Evolutionary conservation across 2,329 filamentous ascomycete species (phyloP), one percentile per base, ranked within the genome.

Genomic region (Byssothecium circinans): DNA sequence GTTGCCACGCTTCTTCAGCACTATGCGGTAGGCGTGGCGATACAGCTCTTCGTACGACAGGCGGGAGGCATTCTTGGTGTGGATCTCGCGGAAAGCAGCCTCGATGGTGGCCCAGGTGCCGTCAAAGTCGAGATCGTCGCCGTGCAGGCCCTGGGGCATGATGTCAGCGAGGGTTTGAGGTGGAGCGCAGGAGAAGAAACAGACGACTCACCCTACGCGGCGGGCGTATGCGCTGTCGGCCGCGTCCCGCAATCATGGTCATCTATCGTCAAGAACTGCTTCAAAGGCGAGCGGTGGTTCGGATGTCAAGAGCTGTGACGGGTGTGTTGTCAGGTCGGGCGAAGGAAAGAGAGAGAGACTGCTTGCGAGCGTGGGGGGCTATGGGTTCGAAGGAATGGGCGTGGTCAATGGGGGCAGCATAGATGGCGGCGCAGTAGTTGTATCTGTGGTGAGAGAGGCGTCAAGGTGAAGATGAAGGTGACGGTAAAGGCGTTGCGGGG

Each of bases 1-100:
- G 27, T 88, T 83, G 20, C 91, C 91, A 58, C 91, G 87, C 74
- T 92, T 95, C 72, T 87, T 88, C 29, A 96, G 75, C 1, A 97
- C 92, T 17, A 97, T 89, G 69, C 94, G 92, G 74, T 99, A 99
- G 4, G 90, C 89, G 45, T 88, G 88, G 48, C 94, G 87, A 74
- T 99, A 99, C 1, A 99, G 82, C 64, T 95, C 88, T 71, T 99
- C 94, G 75, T 96, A 99, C 1, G 91, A 96, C 2, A 99, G 82
- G 14, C 81, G 80, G 8, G 91, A 95, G 50, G 91, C 91, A 68
- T 95, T 94, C 69, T 95, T 91, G 48, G 85, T 88, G 74, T 97
- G 91, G 41, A 99, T 97, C 65, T 96, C 89, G 47, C 78, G 79
- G 43, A 99, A 82, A 3, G 92, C 91, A 39, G 84, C 81, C 37